phyloP scores from a whole-genome alignment of 2,329 filamentous ascomycete genomes.

The Botrytis cinerea region DNA sequence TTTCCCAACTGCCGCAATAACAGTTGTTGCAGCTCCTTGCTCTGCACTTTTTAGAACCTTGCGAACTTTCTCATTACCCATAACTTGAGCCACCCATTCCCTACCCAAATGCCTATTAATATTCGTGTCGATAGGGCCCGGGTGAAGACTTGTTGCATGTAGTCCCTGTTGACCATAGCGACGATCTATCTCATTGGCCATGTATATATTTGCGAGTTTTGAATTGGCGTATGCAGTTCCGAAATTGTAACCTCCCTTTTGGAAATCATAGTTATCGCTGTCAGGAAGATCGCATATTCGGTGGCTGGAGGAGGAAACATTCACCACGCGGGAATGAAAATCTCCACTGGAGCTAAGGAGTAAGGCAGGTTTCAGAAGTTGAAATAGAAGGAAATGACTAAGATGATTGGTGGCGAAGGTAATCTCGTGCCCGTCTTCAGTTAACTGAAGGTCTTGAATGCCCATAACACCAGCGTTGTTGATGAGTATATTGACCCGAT shows the following conservation, averaged over 20 bases:
- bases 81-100: neutral
- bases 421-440: conserved; percentile 50
- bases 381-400: conserved; percentile 54
- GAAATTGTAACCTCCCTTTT: neutral
- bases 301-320: neutral
- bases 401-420: conserved; percentile 57
- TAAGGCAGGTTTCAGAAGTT: conserved; percentile 49
- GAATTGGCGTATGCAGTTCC: neutral
- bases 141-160: conserved; percentile 4
- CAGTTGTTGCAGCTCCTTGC: conserved; percentile 1
- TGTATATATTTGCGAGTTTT: conserved; percentile 3
- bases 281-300: neutral
- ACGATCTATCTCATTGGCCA: conserved; percentile 12
- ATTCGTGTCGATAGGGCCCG: neutral
- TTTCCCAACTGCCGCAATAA: neutral
- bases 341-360: conserved; percentile 39
- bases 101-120: neutral
- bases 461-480: conserved; percentile 19
- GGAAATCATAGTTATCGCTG: neutral
- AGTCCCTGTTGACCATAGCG: neutral
- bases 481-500: conserved; percentile 26
- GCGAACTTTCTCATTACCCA: neutral
- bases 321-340: conserved; percentile 23
- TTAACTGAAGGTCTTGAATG: conserved; percentile 40
- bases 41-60: neutral